Conservation (phyloP, 1,284 basidiomycete species). For the Cryptococcus hybrid region DNA sequence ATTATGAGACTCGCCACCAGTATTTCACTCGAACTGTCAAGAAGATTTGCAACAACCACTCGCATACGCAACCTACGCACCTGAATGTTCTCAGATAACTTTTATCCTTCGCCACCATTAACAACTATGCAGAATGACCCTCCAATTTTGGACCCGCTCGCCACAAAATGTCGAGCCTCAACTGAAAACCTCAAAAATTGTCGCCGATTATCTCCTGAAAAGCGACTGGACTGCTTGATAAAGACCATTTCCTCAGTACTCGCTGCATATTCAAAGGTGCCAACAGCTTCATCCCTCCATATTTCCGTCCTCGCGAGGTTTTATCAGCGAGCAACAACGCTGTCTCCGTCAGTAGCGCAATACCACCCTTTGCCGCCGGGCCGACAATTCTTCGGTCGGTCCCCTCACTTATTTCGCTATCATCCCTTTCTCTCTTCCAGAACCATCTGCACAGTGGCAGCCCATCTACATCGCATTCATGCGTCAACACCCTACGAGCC, state of each 20-base stretch:
- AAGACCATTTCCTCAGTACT: conserved; percentile 13
- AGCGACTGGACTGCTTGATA: conserved; percentile 9
- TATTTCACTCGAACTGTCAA: no score
- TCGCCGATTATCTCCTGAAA: neutral
- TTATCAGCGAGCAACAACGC: conserved; percentile 1
- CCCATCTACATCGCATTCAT: neutral
- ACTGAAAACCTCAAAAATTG: neutral
- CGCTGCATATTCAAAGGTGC: conserved; percentile 2
- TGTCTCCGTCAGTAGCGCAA: neutral
- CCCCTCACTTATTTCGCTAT: neutral
- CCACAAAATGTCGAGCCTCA: neutral
- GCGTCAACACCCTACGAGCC: neutral
- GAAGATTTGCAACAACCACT: no score
- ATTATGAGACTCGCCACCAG: no score
- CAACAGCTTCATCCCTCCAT: conserved; percentile 9
- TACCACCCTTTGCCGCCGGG: neutral
- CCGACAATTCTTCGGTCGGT: neutral
- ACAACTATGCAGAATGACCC: neutral
- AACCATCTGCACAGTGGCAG: neutral
- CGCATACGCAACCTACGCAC: neutral
- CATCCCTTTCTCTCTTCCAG: neutral
- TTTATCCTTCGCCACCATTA: conserved; percentile 1
- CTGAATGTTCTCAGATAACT: neutral
- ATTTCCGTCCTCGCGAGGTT: conserved; percentile 10
- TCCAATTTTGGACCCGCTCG: neutral